A percentile compares a stretch with the other conserved stretches of the same genome.
Evolutionary conservation across 345 rosid species (phyloP).

Genomic region (Linum lewisii): DNA sequence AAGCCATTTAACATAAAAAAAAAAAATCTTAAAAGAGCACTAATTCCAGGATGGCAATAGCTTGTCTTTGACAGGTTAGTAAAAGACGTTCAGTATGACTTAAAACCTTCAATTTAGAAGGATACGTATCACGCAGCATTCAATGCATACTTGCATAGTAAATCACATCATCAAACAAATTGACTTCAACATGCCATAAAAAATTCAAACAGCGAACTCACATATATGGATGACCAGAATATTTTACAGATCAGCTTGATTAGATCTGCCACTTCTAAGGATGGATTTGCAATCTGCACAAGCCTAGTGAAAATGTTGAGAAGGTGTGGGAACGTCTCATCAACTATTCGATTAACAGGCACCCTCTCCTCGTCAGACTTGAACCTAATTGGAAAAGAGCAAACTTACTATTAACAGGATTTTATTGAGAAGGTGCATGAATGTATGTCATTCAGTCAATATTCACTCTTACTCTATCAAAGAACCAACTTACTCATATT

Average conservation of each 20-base stretch:
- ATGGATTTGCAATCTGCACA: conserved; percentile 67
- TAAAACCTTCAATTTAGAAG: too few species aligned
- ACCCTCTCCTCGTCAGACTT: conserved; percentile 95
- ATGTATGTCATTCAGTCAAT: background rate
- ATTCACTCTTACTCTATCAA: background rate
- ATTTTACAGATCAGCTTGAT: conserved; percentile 96
- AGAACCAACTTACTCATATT: conserved; percentile 71
- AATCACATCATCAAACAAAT: background rate
- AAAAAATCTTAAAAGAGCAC: too few species aligned
- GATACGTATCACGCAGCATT: background rate
- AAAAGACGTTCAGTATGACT: too few species aligned
- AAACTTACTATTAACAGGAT: background rate
- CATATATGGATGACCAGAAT: conserved; percentile 97
- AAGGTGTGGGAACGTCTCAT: conserved; percentile 79
- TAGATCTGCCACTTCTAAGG: conserved; percentile 80
- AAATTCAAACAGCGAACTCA: conserved; percentile 29
- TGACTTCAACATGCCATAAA: background rate
- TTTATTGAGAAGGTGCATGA: background rate
- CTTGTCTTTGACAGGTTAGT: too few species aligned
- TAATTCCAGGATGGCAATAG: too few species aligned
- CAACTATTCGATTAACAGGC: conserved; percentile 75
- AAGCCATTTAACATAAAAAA: too few species aligned
- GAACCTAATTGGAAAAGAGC: conserved; percentile 44
- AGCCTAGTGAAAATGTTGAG: conserved; percentile 71
- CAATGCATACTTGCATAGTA: background rate